Percentiles rank a stretch among this genome's conserved stretches.
phyloP scores from a whole-genome alignment of 331 rosid genomes.

The Prunus yedoensis region DNA sequence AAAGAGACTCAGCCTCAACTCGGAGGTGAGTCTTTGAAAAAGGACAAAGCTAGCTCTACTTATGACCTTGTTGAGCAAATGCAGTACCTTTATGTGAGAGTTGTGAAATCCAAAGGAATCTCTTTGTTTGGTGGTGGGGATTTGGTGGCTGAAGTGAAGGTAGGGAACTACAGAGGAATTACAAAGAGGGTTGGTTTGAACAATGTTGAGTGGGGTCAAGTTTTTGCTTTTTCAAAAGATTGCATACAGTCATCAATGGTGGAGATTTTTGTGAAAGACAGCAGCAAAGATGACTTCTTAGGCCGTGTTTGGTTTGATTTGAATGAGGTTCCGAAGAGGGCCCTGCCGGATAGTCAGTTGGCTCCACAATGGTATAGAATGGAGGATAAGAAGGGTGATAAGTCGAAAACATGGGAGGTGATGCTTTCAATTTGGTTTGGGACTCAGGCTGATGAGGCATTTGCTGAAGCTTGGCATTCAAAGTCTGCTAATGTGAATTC shows the following conservation, averaged over 20 bases:
- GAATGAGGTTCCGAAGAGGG: slow-evolving; percentile 53
- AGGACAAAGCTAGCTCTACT: slow-evolving; percentile 56
- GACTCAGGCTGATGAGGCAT: slow-evolving; percentile 67
- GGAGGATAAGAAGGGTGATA: slow-evolving; percentile 63
- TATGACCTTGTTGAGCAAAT: slow-evolving; percentile 67
- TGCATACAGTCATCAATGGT: slow-evolving; percentile 58
- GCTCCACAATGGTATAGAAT: slow-evolving; percentile 73
- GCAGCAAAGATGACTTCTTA: slow-evolving; percentile 50
- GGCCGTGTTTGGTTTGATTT: slow-evolving; percentile 63
- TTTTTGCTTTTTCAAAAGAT: slow-evolving; percentile 60
- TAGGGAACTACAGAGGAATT: slow-evolving; percentile 61
- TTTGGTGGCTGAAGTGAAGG: slow-evolving; percentile 61
- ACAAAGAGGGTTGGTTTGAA: slow-evolving; percentile 40
- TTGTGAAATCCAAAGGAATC: slow-evolving; percentile 42
- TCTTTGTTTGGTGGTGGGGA: slow-evolving; percentile 45
- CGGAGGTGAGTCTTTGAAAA: slow-evolving; percentile 52
- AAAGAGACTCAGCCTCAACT: slow-evolving; percentile 61
- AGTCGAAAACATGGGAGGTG: slow-evolving; percentile 45
- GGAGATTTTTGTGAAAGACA: slow-evolving; percentile 49
- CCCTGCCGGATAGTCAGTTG: slow-evolving; percentile 57
- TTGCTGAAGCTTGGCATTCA: slow-evolving; percentile 68
- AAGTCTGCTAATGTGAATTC: slow-evolving; percentile 57
- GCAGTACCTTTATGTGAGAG: slow-evolving; percentile 58
- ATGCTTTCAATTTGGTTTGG: slow-evolving; percentile 68
- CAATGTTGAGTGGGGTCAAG: slow-evolving; percentile 51